A percentile compares a stretch with the other conserved stretches of the same genome.
Conservation (phyloP, 108 stramenopile species). For the Pseudonitzschia pungens region DNA sequence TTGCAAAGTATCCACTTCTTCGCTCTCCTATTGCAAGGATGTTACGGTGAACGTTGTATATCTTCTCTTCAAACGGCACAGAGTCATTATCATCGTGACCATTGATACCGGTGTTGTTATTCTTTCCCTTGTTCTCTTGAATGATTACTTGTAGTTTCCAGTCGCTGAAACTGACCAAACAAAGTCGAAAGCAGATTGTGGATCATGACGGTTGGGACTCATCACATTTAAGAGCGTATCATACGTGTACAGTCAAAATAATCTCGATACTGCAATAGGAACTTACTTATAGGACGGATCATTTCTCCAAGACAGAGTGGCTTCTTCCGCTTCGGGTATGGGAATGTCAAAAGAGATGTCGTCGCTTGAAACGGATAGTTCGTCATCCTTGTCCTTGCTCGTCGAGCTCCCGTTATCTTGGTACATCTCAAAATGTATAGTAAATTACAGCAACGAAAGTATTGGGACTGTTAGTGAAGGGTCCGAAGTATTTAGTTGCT, state of each 20-base stretch:
- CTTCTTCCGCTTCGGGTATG: background rate
- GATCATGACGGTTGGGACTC: background rate
- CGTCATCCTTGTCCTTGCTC: background rate
- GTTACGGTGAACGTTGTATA: slow-evolving; percentile 40
- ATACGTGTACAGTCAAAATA: too few species aligned
- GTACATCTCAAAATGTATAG: too few species aligned
- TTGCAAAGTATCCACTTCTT: slow-evolving; percentile 44
- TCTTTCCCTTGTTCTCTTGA: background rate
- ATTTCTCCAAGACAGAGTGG: slow-evolving; percentile 13
- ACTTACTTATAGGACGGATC: slow-evolving; percentile 18
- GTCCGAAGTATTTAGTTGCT: too few species aligned
- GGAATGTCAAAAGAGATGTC: background rate
- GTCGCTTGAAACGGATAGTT: slow-evolving; percentile 1
- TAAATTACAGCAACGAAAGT: too few species aligned
- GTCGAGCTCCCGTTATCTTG: background rate
- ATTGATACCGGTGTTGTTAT: background rate
- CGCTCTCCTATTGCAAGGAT: slow-evolving; percentile 38
- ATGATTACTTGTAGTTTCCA: slow-evolving; percentile 7
- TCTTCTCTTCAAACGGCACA: background rate
- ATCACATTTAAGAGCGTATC: background rate
- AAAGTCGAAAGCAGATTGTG: background rate
- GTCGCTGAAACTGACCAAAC: slow-evolving; percentile 15
- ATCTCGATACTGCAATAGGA: background rate
- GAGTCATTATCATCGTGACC: background rate
- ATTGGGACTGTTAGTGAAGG: too few species aligned